Percentiles rank a stretch among this genome's conserved stretches.
These are phyloP conservation scores for Marasmius sp. DNA, from an alignment of 1,284 basidiomycete genomes.

Conservation along the genomic window DNA sequence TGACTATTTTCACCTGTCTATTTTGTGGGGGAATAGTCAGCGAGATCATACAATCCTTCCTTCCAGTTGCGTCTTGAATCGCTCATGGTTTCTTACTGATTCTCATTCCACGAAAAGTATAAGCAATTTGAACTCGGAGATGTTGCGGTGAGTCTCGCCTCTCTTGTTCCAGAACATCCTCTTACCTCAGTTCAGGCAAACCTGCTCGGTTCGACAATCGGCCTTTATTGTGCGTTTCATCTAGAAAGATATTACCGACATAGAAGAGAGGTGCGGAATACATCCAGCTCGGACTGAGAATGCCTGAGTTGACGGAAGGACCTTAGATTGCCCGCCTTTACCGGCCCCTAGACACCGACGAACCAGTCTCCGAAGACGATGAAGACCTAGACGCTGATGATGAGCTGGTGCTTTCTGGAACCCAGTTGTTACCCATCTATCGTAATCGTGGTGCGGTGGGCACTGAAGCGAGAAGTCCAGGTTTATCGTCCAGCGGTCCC, in stretches of 20 bases:
- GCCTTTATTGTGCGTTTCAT: conserved; percentile 66
- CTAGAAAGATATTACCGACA: conserved; percentile 74
- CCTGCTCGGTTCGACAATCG: conserved; percentile 73
- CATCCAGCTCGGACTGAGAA: not conserved
- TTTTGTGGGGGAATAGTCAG: conserved; percentile 83
- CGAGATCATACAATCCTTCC: conserved; percentile 80
- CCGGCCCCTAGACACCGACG: conserved; percentile 59
- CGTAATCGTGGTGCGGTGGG: conserved; percentile 17
- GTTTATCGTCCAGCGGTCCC: conserved; percentile 14
- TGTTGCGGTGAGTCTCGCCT: conserved; percentile 55
- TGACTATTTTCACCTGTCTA: conserved; percentile 70
- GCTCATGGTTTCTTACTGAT: conserved; percentile 3
- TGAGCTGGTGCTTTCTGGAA: conserved; percentile 26
- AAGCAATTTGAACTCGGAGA: conserved; percentile 82
- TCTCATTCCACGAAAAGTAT: conserved; percentile 41
- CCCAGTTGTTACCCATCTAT: conserved; percentile 46
- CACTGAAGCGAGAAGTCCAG: conserved; percentile 8
- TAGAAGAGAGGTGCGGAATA: conserved; percentile 61
- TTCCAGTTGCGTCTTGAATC: conserved; percentile 58
- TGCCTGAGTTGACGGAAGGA: not conserved
- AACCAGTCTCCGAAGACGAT: conserved; percentile 48
- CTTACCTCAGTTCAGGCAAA: conserved; percentile 60
- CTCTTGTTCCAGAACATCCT: conserved; percentile 4
- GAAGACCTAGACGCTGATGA: conserved; percentile 46
- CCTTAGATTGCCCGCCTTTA: conserved; percentile 72